Percentiles rank a stretch among this genome's conserved stretches.
Conservation (phyloP, 164 flowering plant species). For the Houttuynia cordata region DNA sequence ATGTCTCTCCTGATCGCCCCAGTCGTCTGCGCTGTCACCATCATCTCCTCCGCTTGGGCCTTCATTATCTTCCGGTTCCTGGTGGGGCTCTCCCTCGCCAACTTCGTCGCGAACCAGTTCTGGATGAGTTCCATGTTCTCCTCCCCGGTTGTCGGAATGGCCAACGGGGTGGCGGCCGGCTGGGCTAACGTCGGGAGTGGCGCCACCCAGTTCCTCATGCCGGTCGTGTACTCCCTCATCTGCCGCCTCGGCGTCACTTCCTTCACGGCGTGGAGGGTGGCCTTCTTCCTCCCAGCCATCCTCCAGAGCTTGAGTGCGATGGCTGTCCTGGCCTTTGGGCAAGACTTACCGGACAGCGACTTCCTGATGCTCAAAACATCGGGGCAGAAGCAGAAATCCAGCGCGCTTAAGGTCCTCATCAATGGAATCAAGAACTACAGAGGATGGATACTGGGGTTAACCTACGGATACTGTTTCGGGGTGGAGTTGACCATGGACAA, state of each 20-base stretch:
- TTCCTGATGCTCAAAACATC: constrained; percentile 31
- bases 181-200: constrained; percentile 95
- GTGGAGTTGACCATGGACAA: constrained; percentile 76
- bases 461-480: constrained; percentile 79
- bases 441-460: constrained; percentile 70
- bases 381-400: constrained; percentile 50
- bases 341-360: constrained; percentile 78
- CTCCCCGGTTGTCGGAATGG: constrained; percentile 46
- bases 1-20: constrained; percentile 60
- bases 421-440: constrained; percentile 67
- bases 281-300: constrained; percentile 68
- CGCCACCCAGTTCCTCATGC: constrained; percentile 80
- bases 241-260: constrained; percentile 25
- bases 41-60: constrained; percentile 25
- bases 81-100: constrained; percentile 73
- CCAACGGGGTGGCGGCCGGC: constrained; percentile 67
- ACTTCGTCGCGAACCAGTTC: constrained; percentile 75
- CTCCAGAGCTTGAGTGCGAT: constrained; percentile 52
- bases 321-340: constrained; percentile 45
- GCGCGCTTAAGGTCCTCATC: constrained; percentile 29
- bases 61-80: constrained; percentile 65
- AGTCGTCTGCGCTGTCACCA: constrained; percentile 40
- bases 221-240: constrained; percentile 41
- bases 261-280: constrained; percentile 76
- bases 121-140: constrained; percentile 96